Evolutionary conservation across 176 grass and related monocot genomes (phyloP).

Genomic region (Musa itinerans): DNA sequence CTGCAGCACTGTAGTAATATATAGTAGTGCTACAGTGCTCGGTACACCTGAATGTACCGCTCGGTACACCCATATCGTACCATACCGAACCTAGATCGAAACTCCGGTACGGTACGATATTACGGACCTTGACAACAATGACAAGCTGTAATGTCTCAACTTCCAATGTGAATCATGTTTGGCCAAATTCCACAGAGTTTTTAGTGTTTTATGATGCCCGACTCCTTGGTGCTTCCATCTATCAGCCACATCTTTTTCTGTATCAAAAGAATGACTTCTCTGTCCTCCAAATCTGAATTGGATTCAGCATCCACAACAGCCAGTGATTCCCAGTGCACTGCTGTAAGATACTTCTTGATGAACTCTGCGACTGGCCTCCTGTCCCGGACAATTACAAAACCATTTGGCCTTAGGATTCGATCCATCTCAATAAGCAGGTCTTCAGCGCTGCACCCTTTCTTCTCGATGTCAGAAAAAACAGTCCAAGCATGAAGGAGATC

Average conservation of each 20-base stretch:
- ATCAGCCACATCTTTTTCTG: constrained; percentile 62
- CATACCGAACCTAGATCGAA: too few relatives aligned
- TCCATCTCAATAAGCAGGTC: constrained; percentile 95
- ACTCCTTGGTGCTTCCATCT: constrained; percentile 32
- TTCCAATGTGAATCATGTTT: neutral
- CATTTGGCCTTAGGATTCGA: constrained; percentile 68
- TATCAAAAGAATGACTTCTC: constrained; percentile 65
- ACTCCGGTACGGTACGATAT: too few relatives aligned
- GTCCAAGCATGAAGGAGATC: constrained; percentile 98
- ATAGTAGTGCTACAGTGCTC: too few relatives aligned
- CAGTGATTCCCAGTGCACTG: constrained; percentile 70
- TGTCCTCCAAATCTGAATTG: constrained; percentile 57
- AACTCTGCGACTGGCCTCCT: constrained; percentile 50
- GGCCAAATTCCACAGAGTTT: neutral
- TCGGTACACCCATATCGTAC: too few relatives aligned
- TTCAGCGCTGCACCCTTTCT: constrained; percentile 79
- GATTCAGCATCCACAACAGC: constrained; percentile 56
- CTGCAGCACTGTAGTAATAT: too few relatives aligned
- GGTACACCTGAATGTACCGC: too few relatives aligned
- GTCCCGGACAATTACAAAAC: constrained; percentile 79
- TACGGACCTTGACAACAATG: too few relatives aligned
- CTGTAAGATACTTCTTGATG: constrained; percentile 61
- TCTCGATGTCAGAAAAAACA: constrained; percentile 84
- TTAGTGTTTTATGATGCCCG: constrained; percentile 22
- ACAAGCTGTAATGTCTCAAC: too few relatives aligned